These are phyloP conservation scores for Cryptomeria japonica DNA, from an alignment of 75 land plant species.

Conservation along the genomic window DNA sequence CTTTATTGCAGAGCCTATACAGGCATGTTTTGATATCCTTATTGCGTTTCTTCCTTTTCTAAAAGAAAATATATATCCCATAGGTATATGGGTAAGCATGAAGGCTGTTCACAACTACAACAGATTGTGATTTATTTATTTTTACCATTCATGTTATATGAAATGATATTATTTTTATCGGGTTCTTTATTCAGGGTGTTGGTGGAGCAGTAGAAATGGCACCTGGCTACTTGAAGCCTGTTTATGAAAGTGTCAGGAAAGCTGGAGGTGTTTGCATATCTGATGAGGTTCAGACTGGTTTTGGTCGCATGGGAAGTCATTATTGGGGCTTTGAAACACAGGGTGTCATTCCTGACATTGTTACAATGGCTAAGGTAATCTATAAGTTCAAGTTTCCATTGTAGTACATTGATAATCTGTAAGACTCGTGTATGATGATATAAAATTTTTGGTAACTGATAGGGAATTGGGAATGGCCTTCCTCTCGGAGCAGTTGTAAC, in stretches of 20 bases:
- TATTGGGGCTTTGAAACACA: constrained; percentile 94
- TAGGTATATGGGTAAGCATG: background rate
- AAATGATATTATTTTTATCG: constrained; percentile 3
- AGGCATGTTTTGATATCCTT: constrained; percentile 35
- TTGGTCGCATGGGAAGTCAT: constrained; percentile 89
- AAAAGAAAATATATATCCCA: background rate
- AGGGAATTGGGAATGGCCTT: constrained; percentile 99
- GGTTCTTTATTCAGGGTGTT: constrained; percentile 66
- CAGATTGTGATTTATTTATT: background rate
- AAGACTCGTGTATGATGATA: background rate
- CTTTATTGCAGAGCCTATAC: constrained; percentile 91
- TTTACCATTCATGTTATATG: background rate
- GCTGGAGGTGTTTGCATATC: constrained; percentile 96
- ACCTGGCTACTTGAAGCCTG: constrained; percentile 86
- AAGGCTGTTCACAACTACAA: background rate
- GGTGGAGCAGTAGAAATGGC: constrained; percentile 95
- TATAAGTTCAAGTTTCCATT: background rate
- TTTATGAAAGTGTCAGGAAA: constrained; percentile 68
- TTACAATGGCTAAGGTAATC: constrained; percentile 89
- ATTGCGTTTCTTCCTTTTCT: background rate
- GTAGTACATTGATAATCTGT: background rate
- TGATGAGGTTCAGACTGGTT: constrained; percentile 91
- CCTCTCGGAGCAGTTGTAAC: constrained; percentile 97
- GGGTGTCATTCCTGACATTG: constrained; percentile 89
- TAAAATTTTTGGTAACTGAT: background rate